Evolutionary conservation across 1,284 basidiomycete species (phyloP).

Genomic region (Malassezia pachydermatis): DNA sequence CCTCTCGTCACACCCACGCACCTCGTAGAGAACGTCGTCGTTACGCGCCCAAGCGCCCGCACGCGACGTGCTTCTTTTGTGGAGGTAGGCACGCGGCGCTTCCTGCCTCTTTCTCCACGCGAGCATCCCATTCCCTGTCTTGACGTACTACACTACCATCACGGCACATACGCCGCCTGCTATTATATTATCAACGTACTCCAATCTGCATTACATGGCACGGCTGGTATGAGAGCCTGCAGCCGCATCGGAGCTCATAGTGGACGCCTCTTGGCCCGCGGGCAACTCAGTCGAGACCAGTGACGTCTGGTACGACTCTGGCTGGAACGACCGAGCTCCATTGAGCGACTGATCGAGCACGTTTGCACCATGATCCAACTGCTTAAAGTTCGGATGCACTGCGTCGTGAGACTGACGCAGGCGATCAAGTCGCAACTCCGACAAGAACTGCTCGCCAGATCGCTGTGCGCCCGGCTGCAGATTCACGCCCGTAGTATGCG

Average conservation of each 20-base stretch:
- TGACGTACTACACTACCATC: no score
- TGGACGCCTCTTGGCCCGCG: slow-evolving; percentile 4
- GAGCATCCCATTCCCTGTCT: no score
- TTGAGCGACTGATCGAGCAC: slow-evolving; percentile 15
- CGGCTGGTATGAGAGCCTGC: background rate
- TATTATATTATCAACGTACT: no score
- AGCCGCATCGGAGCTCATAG: background rate
- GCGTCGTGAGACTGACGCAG: slow-evolving; percentile 16
- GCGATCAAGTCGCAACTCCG: slow-evolving; percentile 17
- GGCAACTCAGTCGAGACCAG: slow-evolving; percentile 3
- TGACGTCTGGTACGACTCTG: slow-evolving; percentile 13
- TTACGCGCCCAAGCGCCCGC: no score
- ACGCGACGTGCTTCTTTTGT: no score
- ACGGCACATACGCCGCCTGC: no score
- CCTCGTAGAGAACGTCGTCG: no score
- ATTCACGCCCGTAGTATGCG: background rate
- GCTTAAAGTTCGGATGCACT: slow-evolving; percentile 17
- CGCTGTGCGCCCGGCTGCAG: background rate
- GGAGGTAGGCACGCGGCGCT: no score
- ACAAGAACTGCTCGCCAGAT: slow-evolving; percentile 9
- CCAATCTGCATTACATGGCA: no score
- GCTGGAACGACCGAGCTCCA: slow-evolving; percentile 15
- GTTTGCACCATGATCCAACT: slow-evolving; percentile 9
- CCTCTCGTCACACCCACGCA: no score
- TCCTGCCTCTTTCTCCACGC: no score